Evolutionary conservation across 1,139 yeast genomes (phyloP), one percentile per base, ranked within the genome.

Genomic region (Geotrichum cucujoidarum): DNA sequence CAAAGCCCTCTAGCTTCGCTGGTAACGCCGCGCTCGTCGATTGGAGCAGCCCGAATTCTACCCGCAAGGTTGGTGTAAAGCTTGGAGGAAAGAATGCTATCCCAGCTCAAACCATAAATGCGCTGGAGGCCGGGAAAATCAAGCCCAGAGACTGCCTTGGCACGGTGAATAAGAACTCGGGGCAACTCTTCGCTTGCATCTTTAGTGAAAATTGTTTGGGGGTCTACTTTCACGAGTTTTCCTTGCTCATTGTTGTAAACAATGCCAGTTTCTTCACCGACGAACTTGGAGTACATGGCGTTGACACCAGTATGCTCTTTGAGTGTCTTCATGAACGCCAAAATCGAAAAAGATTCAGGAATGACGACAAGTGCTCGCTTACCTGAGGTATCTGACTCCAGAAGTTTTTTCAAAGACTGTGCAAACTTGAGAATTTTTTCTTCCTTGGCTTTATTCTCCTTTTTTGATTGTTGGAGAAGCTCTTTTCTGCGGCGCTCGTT

Each of bases 71-170:
- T 32, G 2, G 38, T 21, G 21, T 47, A 47, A 3, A 44, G 40
- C 32, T 45, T 47, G 2, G 53, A 32, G 14, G 48, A 41, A 11
- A 41, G 31, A 18, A 50, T 27, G 36, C 49, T 47, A 40, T 50
- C 51, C 56, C 55, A 53, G n/a, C 52, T 36, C 21, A 53, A 18
- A 1, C 44, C 49, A 36, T 48, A 53, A 40, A 53, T 48, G 30
- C 49, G 21, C 25, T 33, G 16, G 17, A 53, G 51, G 13, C 51
- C 54, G 2, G 54, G 54, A 32, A 50, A 52, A 34, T 52, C 51
- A 20, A 53, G 42, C 2, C 56, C 56, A 2, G 35, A 40, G 11
- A 22, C 42, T 22, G 41, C 43, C 6, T 31, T 36, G 13, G 50
- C 50, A 6, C 53, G 41, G 24, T 39, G 41, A 1, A 50, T 24